Evolutionary conservation across 192 early-diverging fungal species (phyloP).

Genomic region (Backusella australiensis): DNA sequence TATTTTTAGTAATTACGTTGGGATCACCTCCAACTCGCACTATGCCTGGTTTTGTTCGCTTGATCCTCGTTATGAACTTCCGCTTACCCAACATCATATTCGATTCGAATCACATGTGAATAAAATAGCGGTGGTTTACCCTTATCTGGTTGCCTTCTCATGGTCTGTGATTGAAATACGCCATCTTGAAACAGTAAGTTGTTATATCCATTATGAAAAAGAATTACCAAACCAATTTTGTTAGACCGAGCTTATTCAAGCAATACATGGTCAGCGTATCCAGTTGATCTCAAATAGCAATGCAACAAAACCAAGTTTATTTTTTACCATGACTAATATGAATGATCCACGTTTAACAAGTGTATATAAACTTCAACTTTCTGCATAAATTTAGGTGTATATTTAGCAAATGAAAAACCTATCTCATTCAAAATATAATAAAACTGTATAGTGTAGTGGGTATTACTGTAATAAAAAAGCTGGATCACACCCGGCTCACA

Average conservation of each 20-base stretch:
- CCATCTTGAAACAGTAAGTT: slow-evolving; percentile 27
- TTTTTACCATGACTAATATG: background rate
- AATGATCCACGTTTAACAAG: slow-evolving; percentile 2
- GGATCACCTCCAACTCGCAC: background rate
- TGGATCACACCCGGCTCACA: too few relatives aligned
- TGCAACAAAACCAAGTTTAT: background rate
- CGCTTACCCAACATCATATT: background rate
- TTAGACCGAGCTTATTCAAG: slow-evolving; percentile 21
- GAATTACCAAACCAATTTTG: background rate
- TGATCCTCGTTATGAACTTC: background rate
- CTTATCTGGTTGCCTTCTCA: slow-evolving; percentile 16
- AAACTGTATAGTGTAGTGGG: background rate
- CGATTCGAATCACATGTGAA: slow-evolving; percentile 8
- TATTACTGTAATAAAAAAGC: too few relatives aligned
- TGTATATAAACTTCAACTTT: slow-evolving; percentile 1
- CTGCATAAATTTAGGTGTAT: background rate
- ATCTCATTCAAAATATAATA: background rate
- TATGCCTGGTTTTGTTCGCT: background rate
- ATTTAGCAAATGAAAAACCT: background rate
- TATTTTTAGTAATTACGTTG: background rate
- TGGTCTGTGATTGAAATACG: slow-evolving; percentile 20
- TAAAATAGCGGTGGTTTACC: slow-evolving; percentile 1
- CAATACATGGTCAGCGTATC: slow-evolving; percentile 17
- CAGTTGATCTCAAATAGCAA: slow-evolving; percentile 1
- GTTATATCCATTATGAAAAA: background rate